A percentile compares a stretch with the other conserved stretches of the same genome.
phyloP scores from a whole-genome alignment of 352 stramenopile species.

The Globisporangium nagaii region DNA sequence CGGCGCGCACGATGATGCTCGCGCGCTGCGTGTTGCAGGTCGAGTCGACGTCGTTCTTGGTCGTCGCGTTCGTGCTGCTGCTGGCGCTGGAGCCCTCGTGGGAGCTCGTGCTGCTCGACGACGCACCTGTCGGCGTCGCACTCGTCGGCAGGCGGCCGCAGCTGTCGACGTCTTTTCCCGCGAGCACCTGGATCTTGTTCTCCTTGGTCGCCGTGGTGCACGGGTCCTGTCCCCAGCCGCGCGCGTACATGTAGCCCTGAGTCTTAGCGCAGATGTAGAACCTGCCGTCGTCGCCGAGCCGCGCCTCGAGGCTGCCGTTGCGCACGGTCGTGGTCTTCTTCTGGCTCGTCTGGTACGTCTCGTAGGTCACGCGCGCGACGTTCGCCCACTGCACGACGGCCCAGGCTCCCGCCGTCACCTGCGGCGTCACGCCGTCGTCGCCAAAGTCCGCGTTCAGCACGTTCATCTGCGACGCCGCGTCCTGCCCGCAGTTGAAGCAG shows the following conservation, averaged over 20 bases:
- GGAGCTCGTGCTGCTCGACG: background rate
- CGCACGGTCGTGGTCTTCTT: constrained; percentile 30
- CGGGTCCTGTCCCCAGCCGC: constrained; percentile 32
- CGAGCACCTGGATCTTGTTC: constrained; percentile 8
- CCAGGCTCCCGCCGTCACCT: constrained; percentile 40
- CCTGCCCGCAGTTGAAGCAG: constrained; percentile 60
- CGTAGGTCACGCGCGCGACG: constrained; percentile 33
- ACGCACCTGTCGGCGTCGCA: background rate
- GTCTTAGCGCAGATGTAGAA: constrained; percentile 36
- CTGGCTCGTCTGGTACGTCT: constrained; percentile 23
- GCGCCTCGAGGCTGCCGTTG: constrained; percentile 26
- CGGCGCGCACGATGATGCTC: constrained; percentile 9
- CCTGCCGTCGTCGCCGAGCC: constrained; percentile 7
- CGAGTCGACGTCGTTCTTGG: constrained; percentile 12
- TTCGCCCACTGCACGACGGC: constrained; percentile 25
- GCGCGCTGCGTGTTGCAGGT: constrained; percentile 31
- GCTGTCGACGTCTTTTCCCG: constrained; percentile 6
- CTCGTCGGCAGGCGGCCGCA: constrained; percentile 7
- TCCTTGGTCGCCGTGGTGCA: constrained; percentile 18
- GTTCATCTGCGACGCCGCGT: constrained; percentile 12
- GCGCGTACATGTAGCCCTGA: constrained; percentile 20
- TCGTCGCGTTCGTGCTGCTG: background rate
- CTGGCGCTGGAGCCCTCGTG: background rate
- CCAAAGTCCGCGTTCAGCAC: constrained; percentile 29
- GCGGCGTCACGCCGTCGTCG: constrained; percentile 47